phyloP scores from a whole-genome alignment of 768 basidiomycete species.

The Hygrophoropsis aurantiaca region DNA sequence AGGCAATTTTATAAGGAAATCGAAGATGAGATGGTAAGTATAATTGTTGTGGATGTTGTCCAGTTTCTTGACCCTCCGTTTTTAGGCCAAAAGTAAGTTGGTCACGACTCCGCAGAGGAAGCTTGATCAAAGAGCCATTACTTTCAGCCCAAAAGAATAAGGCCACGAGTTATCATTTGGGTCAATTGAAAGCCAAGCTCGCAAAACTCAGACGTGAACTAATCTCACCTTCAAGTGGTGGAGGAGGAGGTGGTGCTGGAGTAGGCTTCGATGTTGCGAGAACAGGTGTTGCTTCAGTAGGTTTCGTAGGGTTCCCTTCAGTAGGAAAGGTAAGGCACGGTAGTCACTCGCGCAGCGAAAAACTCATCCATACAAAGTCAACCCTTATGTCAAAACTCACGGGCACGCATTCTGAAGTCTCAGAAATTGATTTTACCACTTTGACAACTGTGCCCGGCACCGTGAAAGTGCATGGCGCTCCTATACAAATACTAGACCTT shows the following conservation, averaged over 20 bases:
- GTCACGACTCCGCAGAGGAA: slow-evolving; percentile 7
- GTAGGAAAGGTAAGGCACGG: slow-evolving; percentile 73
- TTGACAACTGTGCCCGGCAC: slow-evolving; percentile 96
- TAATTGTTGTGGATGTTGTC: slow-evolving; percentile 10
- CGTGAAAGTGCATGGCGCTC: slow-evolving; percentile 91
- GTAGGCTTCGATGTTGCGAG: slow-evolving; percentile 97
- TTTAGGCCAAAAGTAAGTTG: slow-evolving; percentile 76
- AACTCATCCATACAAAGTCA: slow-evolving; percentile 47
- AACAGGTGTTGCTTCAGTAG: slow-evolving; percentile 96
- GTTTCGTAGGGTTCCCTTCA: slow-evolving; percentile 91
- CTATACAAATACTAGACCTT: slow-evolving; percentile 91
- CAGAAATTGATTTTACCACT: slow-evolving; percentile 96
- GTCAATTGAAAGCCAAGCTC: slow-evolving; percentile 96
- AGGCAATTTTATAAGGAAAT: slow-evolving; percentile 59
- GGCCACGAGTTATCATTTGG: slow-evolving; percentile 94
- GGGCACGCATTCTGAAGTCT: slow-evolving; percentile 94
- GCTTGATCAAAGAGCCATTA: slow-evolving; percentile 12
- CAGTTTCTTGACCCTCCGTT: slow-evolving; percentile 26
- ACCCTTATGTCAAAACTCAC: slow-evolving; percentile 95
- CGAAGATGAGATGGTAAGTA: slow-evolving; percentile 93
- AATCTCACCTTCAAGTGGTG: slow-evolving; percentile 69
- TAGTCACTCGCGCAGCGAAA: slow-evolving; percentile 1
- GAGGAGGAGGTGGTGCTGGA: slow-evolving; percentile 87
- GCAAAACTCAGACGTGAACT: slow-evolving; percentile 96
- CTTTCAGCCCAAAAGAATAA: slow-evolving; percentile 89